Percentiles rank a stretch among this genome's conserved stretches.
These are phyloP conservation scores for Fraxinus sp. DNA, from an alignment of 305 asterid species.

Conservation along the genomic window DNA sequence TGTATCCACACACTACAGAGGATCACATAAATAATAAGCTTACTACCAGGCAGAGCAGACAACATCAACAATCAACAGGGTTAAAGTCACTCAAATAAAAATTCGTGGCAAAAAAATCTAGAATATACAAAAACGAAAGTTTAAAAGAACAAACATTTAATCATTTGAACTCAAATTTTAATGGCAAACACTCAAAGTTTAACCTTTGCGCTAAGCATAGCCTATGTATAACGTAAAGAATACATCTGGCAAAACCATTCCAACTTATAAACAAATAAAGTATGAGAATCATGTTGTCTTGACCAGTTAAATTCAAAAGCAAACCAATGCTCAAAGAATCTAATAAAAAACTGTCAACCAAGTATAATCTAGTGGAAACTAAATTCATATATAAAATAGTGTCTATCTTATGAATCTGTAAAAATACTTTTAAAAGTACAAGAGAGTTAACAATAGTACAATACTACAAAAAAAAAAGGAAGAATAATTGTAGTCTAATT, in stretches of 20 bases:
- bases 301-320: neutral
- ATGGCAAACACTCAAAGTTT: neutral
- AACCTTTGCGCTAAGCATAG: neutral
- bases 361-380: neutral
- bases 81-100: neutral
- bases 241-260: neutral
- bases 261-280: neutral
- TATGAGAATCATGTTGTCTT: neutral
- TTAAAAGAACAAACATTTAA: neutral
- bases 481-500: neutral
- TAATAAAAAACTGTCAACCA: neutral
- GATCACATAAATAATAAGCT: neutral
- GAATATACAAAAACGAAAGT: neutral
- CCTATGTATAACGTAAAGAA: neutral
- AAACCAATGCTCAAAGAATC: neutral
- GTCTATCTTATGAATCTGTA: neutral
- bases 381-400: neutral
- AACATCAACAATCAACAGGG: neutral
- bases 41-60: neutral
- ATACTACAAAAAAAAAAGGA: neutral
- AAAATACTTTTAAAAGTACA: neutral
- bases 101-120: neutral
- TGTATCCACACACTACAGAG: neutral
- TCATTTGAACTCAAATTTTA: neutral
- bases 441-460: neutral